Evolutionary conservation across 768 basidiomycete genomes (phyloP), one percentile per base, ranked within the genome.

Genomic region (Tricholoma saponaceum): DNA sequence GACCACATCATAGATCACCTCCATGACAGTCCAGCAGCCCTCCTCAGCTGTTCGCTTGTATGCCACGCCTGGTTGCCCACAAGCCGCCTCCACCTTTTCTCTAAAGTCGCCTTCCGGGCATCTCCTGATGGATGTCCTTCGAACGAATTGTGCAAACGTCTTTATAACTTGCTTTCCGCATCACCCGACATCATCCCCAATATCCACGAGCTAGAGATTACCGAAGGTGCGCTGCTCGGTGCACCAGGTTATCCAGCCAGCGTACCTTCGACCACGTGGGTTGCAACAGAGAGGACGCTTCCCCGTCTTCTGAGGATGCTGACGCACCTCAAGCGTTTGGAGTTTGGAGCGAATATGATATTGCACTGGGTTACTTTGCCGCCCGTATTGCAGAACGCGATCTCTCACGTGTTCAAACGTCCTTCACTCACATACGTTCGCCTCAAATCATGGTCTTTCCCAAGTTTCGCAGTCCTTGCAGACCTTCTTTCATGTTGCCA

Each of bases 1-100:
- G 79, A 79, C 69, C 66, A 74, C 55, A 74, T 79, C 61, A 69
- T 80, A 64, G 79, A 79, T 69, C 69, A 78, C 59, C 68, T 79
- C 33, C 63, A 73, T 64, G 69, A 74, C 60, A 72, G 77, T 55
- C 60, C 59, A 18, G 3, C 52, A 39, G 59, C 72, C 18, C 64
- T 79, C 47, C 62, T 52, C 43, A 55, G 56, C 35, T 79, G 78
- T 57, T 67, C 77, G 3, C 69, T 70, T 51, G 74, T 78, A 2
- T 72, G 69, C 61, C 66, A 67, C 2, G 67, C 73, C 30, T 80
- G 78, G 76, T 70, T 75, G 12, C 70, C 73, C 12, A 65, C 73
- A 1, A 72, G 71, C 57, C 69, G 77, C 4, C 63, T 67, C 53
- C 76, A 78, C 55, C 64, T 79, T 25, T 80, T 80, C 61, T 64